phyloP scores from a whole-genome alignment of 495 filamentous ascomycete species.

The Penicillium canariense region DNA sequence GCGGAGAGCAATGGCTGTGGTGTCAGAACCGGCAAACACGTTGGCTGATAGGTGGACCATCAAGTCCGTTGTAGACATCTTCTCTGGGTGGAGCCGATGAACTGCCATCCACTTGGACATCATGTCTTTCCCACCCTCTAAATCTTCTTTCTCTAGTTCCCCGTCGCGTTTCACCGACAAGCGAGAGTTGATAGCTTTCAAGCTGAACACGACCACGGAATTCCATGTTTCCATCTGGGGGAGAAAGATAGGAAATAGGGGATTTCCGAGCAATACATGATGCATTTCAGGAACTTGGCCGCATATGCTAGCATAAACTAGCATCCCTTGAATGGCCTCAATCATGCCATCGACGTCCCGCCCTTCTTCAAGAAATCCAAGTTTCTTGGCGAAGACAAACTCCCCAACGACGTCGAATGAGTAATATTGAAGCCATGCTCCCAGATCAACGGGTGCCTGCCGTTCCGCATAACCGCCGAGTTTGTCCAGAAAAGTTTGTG shows the following conservation, averaged over 20 bases:
- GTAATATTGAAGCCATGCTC: constrained; percentile 46
- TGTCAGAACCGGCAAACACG: constrained; percentile 50
- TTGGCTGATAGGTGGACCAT: constrained; percentile 32
- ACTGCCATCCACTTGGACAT: constrained; percentile 28
- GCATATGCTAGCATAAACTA: constrained; percentile 25
- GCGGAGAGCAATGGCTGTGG: constrained; percentile 57
- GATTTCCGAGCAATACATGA: constrained; percentile 33
- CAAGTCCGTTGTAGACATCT: constrained; percentile 25
- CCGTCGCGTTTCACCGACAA: constrained; percentile 34
- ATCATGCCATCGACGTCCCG: constrained; percentile 41
- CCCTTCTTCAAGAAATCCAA: constrained; percentile 42
- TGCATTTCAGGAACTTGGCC: constrained; percentile 36
- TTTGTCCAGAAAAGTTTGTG: constrained; percentile 23
- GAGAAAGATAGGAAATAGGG: constrained; percentile 34
- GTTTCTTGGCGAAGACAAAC: constrained; percentile 33
- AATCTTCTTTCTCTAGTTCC: constrained; percentile 18
- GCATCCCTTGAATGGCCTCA: constrained; percentile 23
- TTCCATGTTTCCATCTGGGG: constrained; percentile 37
- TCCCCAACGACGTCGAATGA: constrained; percentile 46
- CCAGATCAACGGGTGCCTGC: constrained; percentile 32
- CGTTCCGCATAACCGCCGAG: constrained; percentile 15
- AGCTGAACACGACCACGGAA: constrained; percentile 28
- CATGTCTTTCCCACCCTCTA: constrained; percentile 28
- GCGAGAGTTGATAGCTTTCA: constrained; percentile 22
- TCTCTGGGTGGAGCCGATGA: constrained; percentile 25